Base-by-base conservation (phyloP, 1,284 basidiomycete genomes). In the Farysia itapuensis region DNA sequence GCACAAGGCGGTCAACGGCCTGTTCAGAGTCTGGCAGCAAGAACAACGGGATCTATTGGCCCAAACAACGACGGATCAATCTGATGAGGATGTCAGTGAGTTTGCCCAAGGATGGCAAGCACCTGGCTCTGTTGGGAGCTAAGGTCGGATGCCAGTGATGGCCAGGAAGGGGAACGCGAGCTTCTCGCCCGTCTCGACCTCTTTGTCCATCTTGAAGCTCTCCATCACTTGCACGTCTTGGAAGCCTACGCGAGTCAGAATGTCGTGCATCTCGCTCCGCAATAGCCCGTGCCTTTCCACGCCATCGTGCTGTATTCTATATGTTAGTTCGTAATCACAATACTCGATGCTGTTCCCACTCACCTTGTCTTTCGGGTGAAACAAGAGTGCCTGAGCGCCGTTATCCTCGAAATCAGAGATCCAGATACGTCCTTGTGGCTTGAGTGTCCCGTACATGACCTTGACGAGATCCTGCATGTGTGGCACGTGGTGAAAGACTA, bases 401-500 rank as follows among this genome's bases (percentile, higher is more conserved):
- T 51, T 37, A 25, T 64, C 40, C 15, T 64, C 47, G 9, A 64
- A 60, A 37, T 58, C 56, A 5, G 41, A 46, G 24, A 54, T 48
- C 58, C 58, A 61, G 7, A 58, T 25, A n/a, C 39, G 40, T 0
- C 41, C 47, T 4, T 30, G 15, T 16, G 31, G 16, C 26, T 32
- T 43, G 31, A 52, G 18, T 8, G 50, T 48, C 0, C 32, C 44
- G 12, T n/a, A 28, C 52, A 63, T 57, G 8, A 63, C 59, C 3
- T 32, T 14, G 4, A 63, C 45, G 18, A 57, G 22, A 13, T 35
- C 19, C 13, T 7, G 6, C 59, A 63, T 63, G 22, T 52, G 16
- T 2, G 61, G 61, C 1, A 64, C 47, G 22, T 60, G 61, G 24
- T 64, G 61, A 21, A 64, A 60, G 23, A 64, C 61, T 21, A 64